Conservation (phyloP, 2,329 filamentous ascomycete species). For the Ophiostoma perfectum region DNA sequence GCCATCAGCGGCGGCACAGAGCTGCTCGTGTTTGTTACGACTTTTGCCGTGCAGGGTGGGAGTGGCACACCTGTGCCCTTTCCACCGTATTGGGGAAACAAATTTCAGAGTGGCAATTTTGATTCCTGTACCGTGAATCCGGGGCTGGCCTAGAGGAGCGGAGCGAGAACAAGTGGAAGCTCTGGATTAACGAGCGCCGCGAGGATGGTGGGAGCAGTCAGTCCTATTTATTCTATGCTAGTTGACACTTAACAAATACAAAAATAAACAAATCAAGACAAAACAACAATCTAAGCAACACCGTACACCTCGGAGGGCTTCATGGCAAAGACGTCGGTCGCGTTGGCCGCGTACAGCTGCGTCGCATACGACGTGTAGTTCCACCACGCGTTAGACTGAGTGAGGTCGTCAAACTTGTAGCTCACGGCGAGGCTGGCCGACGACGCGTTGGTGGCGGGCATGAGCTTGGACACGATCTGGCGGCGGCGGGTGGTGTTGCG, state of each 20-base stretch:
- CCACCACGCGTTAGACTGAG: constrained; percentile 17
- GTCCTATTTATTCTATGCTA: background rate
- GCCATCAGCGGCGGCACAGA: background rate
- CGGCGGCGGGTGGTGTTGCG: constrained; percentile 26
- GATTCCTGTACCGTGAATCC: constrained; percentile 2
- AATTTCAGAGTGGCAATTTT: constrained; percentile 1
- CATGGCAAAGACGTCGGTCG: background rate
- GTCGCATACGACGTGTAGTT: constrained; percentile 23
- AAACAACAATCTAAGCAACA: background rate
- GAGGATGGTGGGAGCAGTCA: no score
- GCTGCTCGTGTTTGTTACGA: constrained; percentile 6
- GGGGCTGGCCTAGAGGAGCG: background rate
- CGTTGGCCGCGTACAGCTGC: constrained; percentile 15
- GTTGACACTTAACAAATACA: background rate
- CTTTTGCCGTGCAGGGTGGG: constrained; percentile 10
- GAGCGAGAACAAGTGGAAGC: background rate
- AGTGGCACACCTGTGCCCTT: background rate
- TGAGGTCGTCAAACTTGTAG: constrained; percentile 31
- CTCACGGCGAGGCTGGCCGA: constrained; percentile 33
- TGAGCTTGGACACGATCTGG: constrained; percentile 33
- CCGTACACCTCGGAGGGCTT: constrained; percentile 3
- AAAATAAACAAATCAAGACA: background rate
- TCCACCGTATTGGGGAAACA: constrained; percentile 3
- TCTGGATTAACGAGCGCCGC: background rate
- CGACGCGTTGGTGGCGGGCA: constrained; percentile 26